These are phyloP conservation scores for Dactylellina sp. DNA, from an alignment of 2,329 filamentous ascomycete species.

Conservation along the genomic window DNA sequence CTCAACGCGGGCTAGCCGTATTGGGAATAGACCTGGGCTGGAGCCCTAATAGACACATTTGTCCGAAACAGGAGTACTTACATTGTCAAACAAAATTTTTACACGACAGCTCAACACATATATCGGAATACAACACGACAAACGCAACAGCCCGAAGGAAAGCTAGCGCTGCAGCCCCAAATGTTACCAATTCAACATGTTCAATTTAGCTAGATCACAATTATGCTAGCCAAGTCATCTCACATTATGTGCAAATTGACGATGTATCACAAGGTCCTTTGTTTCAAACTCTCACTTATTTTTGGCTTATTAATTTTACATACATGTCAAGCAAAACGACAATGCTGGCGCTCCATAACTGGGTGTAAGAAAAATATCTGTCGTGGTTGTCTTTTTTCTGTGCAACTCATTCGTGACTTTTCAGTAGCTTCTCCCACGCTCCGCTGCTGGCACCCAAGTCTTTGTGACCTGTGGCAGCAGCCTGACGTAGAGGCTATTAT, in stretches of 20 bases:
- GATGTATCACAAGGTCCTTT: constrained; percentile 18
- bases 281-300: constrained; percentile 33
- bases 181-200: constrained; percentile 2
- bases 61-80: constrained; percentile 14
- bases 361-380: constrained; percentile 49
- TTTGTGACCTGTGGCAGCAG: not conserved
- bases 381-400: constrained; percentile 50
- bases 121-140: constrained; percentile 29
- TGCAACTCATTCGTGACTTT: constrained; percentile 3
- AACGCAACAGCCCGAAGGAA: constrained; percentile 15
- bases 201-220: constrained; percentile 9
- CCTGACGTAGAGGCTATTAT: constrained; percentile 28
- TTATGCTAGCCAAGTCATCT: constrained; percentile 55
- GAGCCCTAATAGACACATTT: constrained; percentile 45
- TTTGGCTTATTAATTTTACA: constrained; percentile 42
- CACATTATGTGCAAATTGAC: constrained; percentile 32
- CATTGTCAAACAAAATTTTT: constrained; percentile 26
- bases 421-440: not conserved
- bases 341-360: constrained; percentile 57
- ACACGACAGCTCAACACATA: constrained; percentile 33
- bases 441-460: constrained; percentile 9
- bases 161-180: constrained; percentile 4
- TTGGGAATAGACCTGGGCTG: constrained; percentile 49
- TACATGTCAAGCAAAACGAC: not conserved
- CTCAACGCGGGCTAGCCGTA: constrained; percentile 25